A percentile compares a stretch with the other conserved stretches of the same genome.
Evolutionary conservation across 176 grass and related monocot genomes (phyloP).

Genomic region (Eleusine indica): DNA sequence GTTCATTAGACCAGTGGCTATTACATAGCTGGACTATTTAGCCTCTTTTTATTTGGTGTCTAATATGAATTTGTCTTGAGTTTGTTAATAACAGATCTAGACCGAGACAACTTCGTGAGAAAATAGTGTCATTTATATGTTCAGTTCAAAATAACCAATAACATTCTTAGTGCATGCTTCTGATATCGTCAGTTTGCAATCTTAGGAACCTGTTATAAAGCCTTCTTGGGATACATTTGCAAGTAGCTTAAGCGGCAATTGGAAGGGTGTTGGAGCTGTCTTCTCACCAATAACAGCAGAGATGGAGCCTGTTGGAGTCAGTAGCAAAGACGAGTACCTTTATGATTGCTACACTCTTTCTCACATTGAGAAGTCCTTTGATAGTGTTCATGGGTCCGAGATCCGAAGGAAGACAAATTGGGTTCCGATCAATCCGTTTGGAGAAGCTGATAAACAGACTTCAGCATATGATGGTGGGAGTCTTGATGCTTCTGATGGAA

Average conservation of each 20-base stretch:
- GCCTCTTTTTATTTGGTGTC: neutral
- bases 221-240: conserved; percentile 92
- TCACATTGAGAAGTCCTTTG: conserved; percentile 57
- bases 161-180: neutral
- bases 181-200: conserved; percentile 30
- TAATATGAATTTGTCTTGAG: neutral
- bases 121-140: neutral
- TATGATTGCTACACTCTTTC: conserved; percentile 94
- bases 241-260: conserved; percentile 86
- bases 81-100: neutral
- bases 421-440: conserved; percentile 70
- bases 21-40: neutral
- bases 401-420: conserved; percentile 80
- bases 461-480: conserved; percentile 24
- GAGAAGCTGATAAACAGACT: conserved; percentile 60
- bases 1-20: neutral
- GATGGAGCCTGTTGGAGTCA: conserved; percentile 87
- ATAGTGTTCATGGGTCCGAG: conserved; percentile 35
- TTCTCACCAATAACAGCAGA: conserved; percentile 90
- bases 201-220: conserved; percentile 90
- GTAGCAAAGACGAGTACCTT: conserved; percentile 83
- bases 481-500: conserved; percentile 27
- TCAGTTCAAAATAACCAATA: neutral
- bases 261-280: conserved; percentile 89
- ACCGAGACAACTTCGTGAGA: neutral